Conservation (phyloP, 192 early-diverging fungal genomes). For the Tieghemiomyces parasiticus region DNA sequence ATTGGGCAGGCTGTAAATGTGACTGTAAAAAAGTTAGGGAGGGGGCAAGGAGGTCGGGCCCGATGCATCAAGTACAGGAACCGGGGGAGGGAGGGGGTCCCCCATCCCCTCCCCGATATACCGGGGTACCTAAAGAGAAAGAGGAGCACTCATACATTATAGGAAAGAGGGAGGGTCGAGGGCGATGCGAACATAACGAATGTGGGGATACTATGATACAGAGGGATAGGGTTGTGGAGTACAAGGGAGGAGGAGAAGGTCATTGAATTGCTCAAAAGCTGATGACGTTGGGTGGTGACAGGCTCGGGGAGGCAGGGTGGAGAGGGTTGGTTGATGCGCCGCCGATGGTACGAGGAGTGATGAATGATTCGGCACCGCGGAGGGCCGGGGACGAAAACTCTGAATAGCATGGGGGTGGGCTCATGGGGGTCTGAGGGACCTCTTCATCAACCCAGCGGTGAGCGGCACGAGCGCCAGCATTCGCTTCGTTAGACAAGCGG, state of each 20-base stretch:
- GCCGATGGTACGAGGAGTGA: too few species aligned
- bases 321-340: neutral
- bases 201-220: neutral
- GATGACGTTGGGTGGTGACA: neutral
- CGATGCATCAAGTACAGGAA: too few species aligned
- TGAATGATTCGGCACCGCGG: neutral
- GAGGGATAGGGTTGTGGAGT: neutral
- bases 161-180: neutral
- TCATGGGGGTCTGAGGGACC: neutral
- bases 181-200: neutral
- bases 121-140: neutral
- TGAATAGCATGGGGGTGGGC: constrained; percentile 4
- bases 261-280: neutral
- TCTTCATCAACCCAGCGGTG: too few species aligned
- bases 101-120: too few species aligned
- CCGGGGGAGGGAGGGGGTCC: too few species aligned
- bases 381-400: neutral
- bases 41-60: too few species aligned
- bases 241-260: neutral
- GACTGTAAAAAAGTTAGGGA: too few species aligned
- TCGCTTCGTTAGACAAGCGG: too few species aligned
- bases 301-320: neutral
- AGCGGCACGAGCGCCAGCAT: too few species aligned
- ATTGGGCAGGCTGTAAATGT: too few species aligned
- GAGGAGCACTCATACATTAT: neutral